Base-by-base conservation (phyloP, 2,329 filamentous ascomycete genomes). In the Hymenoscyphus salicellus region DNA sequence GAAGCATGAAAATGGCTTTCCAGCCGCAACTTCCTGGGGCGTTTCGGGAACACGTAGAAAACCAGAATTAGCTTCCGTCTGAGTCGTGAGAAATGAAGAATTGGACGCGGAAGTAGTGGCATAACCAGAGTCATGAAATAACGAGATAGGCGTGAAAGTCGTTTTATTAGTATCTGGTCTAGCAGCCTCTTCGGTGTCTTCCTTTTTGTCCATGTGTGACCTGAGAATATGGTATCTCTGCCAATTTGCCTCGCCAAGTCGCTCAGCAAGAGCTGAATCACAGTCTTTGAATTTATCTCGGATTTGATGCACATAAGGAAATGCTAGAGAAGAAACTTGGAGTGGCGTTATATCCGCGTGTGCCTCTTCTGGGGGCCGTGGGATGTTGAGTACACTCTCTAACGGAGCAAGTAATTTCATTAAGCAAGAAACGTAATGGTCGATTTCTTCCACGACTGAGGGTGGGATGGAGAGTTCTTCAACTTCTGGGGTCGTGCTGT, bases 201-300 rank as follows among this genome's bases (percentile, higher is more conserved):
- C 32, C 14, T 41, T 46, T 4, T 14, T 30, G 20, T 32, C 28
- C 16, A 32, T 32, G 16, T 8, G 20, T 26, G 7, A 8, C 32
- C 23, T 28, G 6, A 56, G 6, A n/a, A 16, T 28, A 16, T 28
- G 6, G 28, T 28, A 16, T 17, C 55, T 20, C 17, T 56, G 55
- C 55, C 55, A 56, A 32, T 56, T 56, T 5, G 55, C 55, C 55
- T 56, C 55, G 5, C 55, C 55, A 5, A 56, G 26, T 8, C 55
- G 7, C 16, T 32, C 55, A 56, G 55, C 55, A 16, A 56, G 55
- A 17, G 1, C 32, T 28, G 1, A 2, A 56, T 56, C 55, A 56
- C 46, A 52, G 2, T 23, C 46, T 52, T 52, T 52, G n/a, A 52
- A 57, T 30, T 57, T 57, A n/a, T 57, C 55, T 33, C 55, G 10